Evolutionary conservation across 257 asterid species (phyloP), one percentile per base, ranked within the genome.

Genomic region (Nemophila menziesii): DNA sequence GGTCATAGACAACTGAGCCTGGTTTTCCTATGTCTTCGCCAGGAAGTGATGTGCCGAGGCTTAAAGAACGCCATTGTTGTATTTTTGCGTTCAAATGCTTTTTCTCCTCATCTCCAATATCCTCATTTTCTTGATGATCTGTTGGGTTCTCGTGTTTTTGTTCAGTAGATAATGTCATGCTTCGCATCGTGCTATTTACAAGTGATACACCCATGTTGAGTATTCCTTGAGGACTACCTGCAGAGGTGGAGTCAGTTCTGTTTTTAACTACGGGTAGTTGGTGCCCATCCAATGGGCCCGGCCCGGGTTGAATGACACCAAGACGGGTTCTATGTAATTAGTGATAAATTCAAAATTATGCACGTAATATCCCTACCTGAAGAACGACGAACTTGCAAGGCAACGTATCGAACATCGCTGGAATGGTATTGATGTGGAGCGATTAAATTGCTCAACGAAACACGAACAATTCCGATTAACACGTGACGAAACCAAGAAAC

Each of bases 221-320:
- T 17, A 81, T 81, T 1, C 94, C 96, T 45, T 81, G 96, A 2
- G 93, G 93, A 43, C 43, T 47, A n/a, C 95, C 93, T n/a, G n/a
- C n/a, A n/a, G n/a, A n/a, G n/a, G n/a, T n/a, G n/a, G n/a, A n/a
- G n/a, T n/a, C n/a, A n/a, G n/a, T n/a, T n/a, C n/a, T n/a, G n/a
- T n/a, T n/a, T n/a, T n/a, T n/a, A n/a, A n/a, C n/a, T n/a, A n/a
- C n/a, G n/a, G n/a, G n/a, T n/a, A n/a, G n/a, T n/a, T n/a, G n/a
- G n/a, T n/a, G n/a, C n/a, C n/a, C n/a, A n/a, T n/a, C n/a, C n/a
- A n/a, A n/a, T n/a, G n/a, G n/a, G n/a, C n/a, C n/a, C n/a, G n/a
- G n/a, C n/a, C n/a, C n/a, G n/a, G n/a, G n/a, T n/a, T n/a, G n/a
- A n/a, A n/a, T n/a, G n/a, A n/a, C n/a, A n/a, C n/a, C n/a, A n/a